Percentiles rank a stretch among this genome's conserved stretches.
Conservation (phyloP, 352 stramenopile genomes). For the Globisporangium lucens region DNA sequence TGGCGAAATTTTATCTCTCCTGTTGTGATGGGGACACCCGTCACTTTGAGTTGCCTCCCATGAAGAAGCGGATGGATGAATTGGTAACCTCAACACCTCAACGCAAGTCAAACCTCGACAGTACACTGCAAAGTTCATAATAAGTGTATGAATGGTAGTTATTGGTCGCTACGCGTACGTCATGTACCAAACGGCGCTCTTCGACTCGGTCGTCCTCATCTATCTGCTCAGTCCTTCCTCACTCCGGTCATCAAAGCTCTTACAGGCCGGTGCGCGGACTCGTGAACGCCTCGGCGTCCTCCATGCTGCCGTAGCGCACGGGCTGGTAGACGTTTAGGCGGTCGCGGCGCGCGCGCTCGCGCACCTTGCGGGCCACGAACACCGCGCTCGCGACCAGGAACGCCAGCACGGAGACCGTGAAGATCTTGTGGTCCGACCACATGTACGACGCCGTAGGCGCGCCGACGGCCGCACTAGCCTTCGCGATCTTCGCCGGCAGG, state of each 20-base stretch:
- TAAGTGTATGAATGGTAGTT: too few relatives aligned
- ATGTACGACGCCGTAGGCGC: constrained; percentile 6
- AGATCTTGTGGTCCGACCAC: constrained; percentile 6
- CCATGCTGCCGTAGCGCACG: constrained; percentile 46
- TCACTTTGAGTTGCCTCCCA: too few relatives aligned
- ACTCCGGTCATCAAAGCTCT: neutral
- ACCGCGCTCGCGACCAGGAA: constrained; percentile 22
- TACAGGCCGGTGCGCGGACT: neutral
- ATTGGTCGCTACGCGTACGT: too few relatives aligned
- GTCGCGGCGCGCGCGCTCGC: constrained; percentile 27
- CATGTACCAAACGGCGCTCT: too few relatives aligned
- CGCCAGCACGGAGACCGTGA: constrained; percentile 12
- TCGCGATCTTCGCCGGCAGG: constrained; percentile 8
- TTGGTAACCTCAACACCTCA: too few relatives aligned
- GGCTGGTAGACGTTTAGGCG: constrained; percentile 31
- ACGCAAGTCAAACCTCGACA: too few relatives aligned
- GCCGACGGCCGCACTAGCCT: neutral
- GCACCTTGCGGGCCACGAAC: constrained; percentile 29
- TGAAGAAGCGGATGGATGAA: too few relatives aligned
- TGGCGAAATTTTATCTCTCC: too few relatives aligned
- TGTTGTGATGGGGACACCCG: too few relatives aligned
- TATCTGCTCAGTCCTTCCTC: too few relatives aligned
- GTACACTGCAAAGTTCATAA: too few relatives aligned
- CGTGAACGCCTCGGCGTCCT: constrained; percentile 19
- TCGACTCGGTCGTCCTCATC: too few relatives aligned